These are phyloP conservation scores for Psilocybe azurescens DNA, from an alignment of 768 basidiomycete species.

Conservation along the genomic window DNA sequence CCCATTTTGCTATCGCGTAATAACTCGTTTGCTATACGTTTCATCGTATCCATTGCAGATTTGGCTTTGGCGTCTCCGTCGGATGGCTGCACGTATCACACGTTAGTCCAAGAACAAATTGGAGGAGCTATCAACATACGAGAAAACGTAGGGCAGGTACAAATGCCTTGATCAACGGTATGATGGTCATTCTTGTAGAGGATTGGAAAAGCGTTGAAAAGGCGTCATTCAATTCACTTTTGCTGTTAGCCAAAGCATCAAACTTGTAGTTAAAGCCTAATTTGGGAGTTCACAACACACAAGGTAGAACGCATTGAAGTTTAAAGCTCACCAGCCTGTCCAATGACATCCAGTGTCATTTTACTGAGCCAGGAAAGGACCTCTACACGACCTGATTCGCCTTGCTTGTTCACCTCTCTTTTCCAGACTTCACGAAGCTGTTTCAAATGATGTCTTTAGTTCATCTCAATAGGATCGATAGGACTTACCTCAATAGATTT, in stretches of 20 bases:
- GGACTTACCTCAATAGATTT: constrained; percentile 53
- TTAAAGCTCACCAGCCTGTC: constrained; percentile 55
- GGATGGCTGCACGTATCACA: constrained; percentile 32
- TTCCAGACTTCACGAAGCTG: constrained; percentile 57
- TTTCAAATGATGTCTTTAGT: neutral
- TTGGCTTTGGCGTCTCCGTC: constrained; percentile 32
- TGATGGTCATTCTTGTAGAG: constrained; percentile 37
- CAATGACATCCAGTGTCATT: constrained; percentile 79
- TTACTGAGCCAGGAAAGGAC: constrained; percentile 68
- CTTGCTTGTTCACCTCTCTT: constrained; percentile 35
- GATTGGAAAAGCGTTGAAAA: constrained; percentile 56
- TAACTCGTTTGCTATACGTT: constrained; percentile 54
- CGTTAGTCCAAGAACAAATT: neutral
- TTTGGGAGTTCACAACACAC: too few relatives aligned
- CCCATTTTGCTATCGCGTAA: constrained; percentile 53
- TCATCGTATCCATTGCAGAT: constrained; percentile 46
- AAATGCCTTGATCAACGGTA: constrained; percentile 36
- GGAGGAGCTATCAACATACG: constrained; percentile 29
- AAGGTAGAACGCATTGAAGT: constrained; percentile 17
- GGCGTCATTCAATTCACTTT: constrained; percentile 57
- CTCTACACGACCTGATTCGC: constrained; percentile 47
- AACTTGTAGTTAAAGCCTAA: constrained; percentile 43
- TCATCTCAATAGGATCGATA: too few relatives aligned
- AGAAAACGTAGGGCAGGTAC: constrained; percentile 40
- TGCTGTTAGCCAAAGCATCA: constrained; percentile 33